Evolutionary conservation across 2,329 filamentous ascomycete genomes (phyloP), one percentile per base, ranked within the genome.

Genomic region (Conoideocrella luteorostrata): DNA sequence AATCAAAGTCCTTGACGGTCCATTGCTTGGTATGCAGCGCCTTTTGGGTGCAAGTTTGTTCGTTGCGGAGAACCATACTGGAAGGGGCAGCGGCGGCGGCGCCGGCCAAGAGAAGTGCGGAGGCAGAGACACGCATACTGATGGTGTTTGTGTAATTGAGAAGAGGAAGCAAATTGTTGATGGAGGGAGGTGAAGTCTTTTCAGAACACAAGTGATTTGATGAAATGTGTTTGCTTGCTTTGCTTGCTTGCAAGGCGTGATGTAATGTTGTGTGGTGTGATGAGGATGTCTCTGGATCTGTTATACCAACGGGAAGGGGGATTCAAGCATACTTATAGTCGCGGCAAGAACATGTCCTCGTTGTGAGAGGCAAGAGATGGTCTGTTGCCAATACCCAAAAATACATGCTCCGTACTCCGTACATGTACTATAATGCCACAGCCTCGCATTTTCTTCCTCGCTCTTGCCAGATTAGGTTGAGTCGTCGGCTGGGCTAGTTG

Each of bases 1-100:
- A 77, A 56, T 69, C 64, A 47, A 78, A 72, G 55, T 61, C 54
- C 36, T 60, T 50, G 34, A 75, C 51, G 1, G 55, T 58, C 71
- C 72, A 77, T 7, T 47, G 35, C 7, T 24, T 37, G 38, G 57
- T 39, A 23, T 47, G 41, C 28, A 39, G 41, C 7, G 57, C 58
- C 36, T 45, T 43, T 7, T 40, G 9, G 6, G 50, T 52, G 51
- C 58, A 63, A 13, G 32, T 39, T 28, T 48, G 32, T 29, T 28
- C 2, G 33, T 39, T 37, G 41, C 18, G 38, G 21, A 41, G 37
- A 7, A 42, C 40, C 28, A 20, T 29, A 15, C 38, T 39, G 11
- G 54, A 41, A 2, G 58, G 56, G 15, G 52, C 45, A 23, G 55
- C 55, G 28, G 58, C 28, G 41, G 53, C 55, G 15, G 53, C 22